These are phyloP conservation scores for Pseudogymnoascus sp. DNA, from an alignment of 2,329 filamentous ascomycete species.

Conservation along the genomic window DNA sequence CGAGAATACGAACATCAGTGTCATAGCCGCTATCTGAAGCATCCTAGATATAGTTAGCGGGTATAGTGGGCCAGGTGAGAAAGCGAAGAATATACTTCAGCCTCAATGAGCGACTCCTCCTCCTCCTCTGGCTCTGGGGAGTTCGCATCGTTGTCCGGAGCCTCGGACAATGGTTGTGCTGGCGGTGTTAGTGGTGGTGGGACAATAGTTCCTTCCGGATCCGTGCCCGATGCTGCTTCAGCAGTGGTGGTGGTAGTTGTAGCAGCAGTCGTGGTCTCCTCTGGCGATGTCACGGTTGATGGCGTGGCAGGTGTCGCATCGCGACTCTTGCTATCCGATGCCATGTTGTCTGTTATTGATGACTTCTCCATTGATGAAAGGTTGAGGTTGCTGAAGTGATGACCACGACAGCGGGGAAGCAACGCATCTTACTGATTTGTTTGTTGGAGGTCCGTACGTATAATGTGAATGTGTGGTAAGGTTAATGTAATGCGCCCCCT, in stretches of 20 bases:
- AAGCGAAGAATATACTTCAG: constrained; percentile 7
- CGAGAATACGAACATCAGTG: constrained; percentile 6
- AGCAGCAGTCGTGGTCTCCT: neutral
- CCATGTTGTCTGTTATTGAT: neutral
- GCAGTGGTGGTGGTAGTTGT: neutral
- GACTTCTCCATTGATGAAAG: neutral
- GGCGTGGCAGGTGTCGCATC: neutral
- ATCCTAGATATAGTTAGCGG: constrained; percentile 7
- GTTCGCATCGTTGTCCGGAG: neutral
- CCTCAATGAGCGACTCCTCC: constrained; percentile 10
- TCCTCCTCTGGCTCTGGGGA: neutral
- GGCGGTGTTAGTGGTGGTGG: neutral
- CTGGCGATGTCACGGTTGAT: neutral
- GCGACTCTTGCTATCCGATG: neutral
- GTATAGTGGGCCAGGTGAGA: neutral
- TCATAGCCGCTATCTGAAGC: constrained; percentile 15
- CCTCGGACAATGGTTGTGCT: neutral
- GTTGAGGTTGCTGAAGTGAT: neutral
- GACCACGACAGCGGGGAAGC: neutral
- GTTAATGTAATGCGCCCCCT: neutral
- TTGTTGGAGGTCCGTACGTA: neutral
- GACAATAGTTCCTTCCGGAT: neutral
- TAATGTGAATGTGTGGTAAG: neutral
- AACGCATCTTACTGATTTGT: neutral
- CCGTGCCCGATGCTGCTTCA: neutral